These are phyloP conservation scores for Neonectria neomacrospora DNA, from an alignment of 2,329 filamentous ascomycete species.

Conservation along the genomic window DNA sequence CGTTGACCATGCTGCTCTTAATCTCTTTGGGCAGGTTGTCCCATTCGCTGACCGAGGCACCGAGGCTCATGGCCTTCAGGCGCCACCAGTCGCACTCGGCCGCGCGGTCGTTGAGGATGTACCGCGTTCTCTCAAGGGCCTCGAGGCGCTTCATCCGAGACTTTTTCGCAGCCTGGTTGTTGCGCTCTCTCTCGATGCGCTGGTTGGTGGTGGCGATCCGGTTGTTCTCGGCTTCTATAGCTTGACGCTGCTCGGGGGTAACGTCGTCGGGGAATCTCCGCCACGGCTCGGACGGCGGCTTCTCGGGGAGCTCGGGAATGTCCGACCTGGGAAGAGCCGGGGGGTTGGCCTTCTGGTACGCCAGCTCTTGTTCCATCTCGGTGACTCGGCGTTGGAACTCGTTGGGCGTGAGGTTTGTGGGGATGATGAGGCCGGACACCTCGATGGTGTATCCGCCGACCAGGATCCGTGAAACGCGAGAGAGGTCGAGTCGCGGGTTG, in stretches of 20 bases:
- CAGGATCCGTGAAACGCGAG: background rate
- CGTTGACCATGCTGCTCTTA: constrained; percentile 36
- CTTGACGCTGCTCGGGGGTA: constrained; percentile 14
- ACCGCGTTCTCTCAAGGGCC: constrained; percentile 33
- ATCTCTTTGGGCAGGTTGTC: constrained; percentile 25
- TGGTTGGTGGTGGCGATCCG: constrained; percentile 40
- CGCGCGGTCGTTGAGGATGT: constrained; percentile 38
- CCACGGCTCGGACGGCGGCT: constrained; percentile 37
- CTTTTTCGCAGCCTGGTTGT: constrained; percentile 54
- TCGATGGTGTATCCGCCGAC: constrained; percentile 12
- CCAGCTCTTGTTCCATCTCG: constrained; percentile 39
- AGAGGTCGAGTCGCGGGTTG: background rate
- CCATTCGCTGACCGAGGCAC: constrained; percentile 39
- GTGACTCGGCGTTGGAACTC: constrained; percentile 37
- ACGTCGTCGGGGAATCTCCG: constrained; percentile 34
- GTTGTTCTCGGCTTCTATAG: constrained; percentile 42
- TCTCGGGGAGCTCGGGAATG: constrained; percentile 43
- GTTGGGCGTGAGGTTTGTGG: constrained; percentile 10
- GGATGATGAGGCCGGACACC: constrained; percentile 37
- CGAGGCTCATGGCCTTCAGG: constrained; percentile 40
- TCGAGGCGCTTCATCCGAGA: constrained; percentile 48
- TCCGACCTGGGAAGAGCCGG: constrained; percentile 45
- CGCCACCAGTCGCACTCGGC: constrained; percentile 46
- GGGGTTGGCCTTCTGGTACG: constrained; percentile 35
- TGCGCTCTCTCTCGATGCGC: constrained; percentile 46